These are phyloP conservation scores for Corylus americana DNA, from an alignment of 306 rosid genomes.

Conservation along the genomic window DNA sequence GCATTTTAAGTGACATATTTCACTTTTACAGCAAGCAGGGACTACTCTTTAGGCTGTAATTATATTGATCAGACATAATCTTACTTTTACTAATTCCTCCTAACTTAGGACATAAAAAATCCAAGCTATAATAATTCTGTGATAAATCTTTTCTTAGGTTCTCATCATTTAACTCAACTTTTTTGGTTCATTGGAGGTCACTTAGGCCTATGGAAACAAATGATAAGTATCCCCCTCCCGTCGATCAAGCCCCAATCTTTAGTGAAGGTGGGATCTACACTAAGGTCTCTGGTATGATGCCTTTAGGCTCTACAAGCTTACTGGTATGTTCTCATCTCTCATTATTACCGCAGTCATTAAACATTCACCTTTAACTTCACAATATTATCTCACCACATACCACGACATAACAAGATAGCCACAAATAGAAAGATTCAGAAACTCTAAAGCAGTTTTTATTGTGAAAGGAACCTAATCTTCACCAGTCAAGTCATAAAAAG, in stretches of 20 bases:
- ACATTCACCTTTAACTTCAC: neutral
- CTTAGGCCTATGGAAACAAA: neutral
- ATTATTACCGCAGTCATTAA: neutral
- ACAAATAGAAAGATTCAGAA: neutral
- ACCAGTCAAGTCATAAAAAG: conserved; percentile 4
- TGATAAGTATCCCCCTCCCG: neutral
- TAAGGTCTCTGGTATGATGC: neutral
- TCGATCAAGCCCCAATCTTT: neutral
- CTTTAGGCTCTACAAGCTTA: neutral
- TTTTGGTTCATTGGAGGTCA: neutral
- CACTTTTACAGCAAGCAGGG: neutral
- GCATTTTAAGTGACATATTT: neutral
- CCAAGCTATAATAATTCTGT: neutral
- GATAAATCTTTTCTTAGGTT: neutral
- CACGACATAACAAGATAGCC: neutral
- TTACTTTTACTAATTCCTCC: neutral
- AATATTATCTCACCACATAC: neutral
- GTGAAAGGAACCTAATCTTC: neutral
- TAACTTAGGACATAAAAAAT: neutral
- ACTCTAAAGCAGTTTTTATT: neutral
- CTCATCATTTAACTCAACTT: neutral
- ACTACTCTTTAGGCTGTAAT: neutral
- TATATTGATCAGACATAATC: too few species aligned
- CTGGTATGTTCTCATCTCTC: neutral
- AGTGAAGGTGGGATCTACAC: neutral